Percentiles rank a stretch among this genome's conserved stretches.
These are phyloP conservation scores for Trichosporon sp. DNA, from an alignment of 1,284 basidiomycete genomes.

Conservation along the genomic window DNA sequence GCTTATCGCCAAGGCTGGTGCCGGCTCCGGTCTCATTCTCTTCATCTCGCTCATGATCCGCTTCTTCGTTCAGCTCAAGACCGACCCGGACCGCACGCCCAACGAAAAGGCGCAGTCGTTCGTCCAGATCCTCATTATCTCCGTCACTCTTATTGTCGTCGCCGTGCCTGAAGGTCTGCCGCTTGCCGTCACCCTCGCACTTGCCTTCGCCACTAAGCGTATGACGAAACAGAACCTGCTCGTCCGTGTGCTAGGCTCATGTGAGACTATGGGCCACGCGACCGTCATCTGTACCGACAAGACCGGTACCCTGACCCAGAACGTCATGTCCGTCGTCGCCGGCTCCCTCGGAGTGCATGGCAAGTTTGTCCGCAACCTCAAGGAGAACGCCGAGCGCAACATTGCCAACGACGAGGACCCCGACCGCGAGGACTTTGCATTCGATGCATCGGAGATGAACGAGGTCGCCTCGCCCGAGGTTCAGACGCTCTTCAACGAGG, in stretches of 20 bases:
- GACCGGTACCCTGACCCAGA: slow-evolving; percentile 81
- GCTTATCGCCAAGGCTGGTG: slow-evolving; percentile 86
- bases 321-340: slow-evolving; percentile 91
- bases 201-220: slow-evolving; percentile 93
- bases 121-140: slow-evolving; percentile 39
- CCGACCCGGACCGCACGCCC: slow-evolving; percentile 56
- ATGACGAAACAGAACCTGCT: slow-evolving; percentile 94
- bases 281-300: slow-evolving; percentile 96
- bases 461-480: slow-evolving; percentile 60
- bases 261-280: slow-evolving; percentile 98
- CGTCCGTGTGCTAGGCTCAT: slow-evolving; percentile 89
- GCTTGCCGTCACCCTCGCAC: slow-evolving; percentile 88
- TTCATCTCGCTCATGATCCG: slow-evolving; percentile 86
- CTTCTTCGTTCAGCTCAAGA: slow-evolving; percentile 81
- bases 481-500: slow-evolving; percentile 68
- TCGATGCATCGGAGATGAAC: slow-evolving; percentile 71
- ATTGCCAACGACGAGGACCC: slow-evolving; percentile 59
- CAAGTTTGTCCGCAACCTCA: slow-evolving; percentile 79
- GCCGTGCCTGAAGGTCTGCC: slow-evolving; percentile 97
- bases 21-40: slow-evolving; percentile 71
- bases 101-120: slow-evolving; percentile 77
- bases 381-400: slow-evolving; percentile 66
- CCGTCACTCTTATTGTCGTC: slow-evolving; percentile 91
- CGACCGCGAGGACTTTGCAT: slow-evolving; percentile 63
- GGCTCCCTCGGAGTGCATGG: slow-evolving; percentile 88